Evolutionary conservation across 2,329 filamentous ascomycete genomes (phyloP), one percentile per base, ranked within the genome.

Genomic region (Pseudogymnoascus sp.): DNA sequence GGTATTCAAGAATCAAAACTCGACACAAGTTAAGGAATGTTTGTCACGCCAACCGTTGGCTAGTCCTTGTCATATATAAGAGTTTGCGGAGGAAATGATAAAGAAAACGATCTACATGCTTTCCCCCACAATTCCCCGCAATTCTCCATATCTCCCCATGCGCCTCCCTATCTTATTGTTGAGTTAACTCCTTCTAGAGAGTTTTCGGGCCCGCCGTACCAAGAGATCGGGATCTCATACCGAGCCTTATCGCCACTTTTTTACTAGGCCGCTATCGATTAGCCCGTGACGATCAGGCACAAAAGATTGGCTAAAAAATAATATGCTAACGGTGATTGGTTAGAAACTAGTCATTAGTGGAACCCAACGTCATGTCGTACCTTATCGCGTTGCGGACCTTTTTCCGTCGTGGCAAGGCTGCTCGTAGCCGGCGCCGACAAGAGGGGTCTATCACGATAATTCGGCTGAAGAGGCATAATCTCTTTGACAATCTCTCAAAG

Each of bases 71-170:
- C 43, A 53, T 53, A 53, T 53, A 53, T 53, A 53, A 18, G 25
- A 30, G 43, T 53, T 53, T 53, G 43, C 43, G 43, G 43, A 53
- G 43, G 43, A 53, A 33, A 53, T 53, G 43, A 53, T 53, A 53
- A 30, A 18, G 43, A 53, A 53, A 53, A 12, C 25, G 43, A 33
- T 53, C 43, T 6, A 25, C 43, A 53, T 53, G 43, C 8, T 12
- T 30, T 53, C 25, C 43, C 43, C 43, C 43, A 53, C 43, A 53
- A 53, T 53, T 53, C 43, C 43, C 43, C 43, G 43, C 43, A 53
- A 53, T 15, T 50, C 25, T 53, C 43, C 43, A 53, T 20, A 30
- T 53, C 43, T 53, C 25, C 15, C 43, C 43, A 50, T 50, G 43
- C 43, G 43, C 43, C 22, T 50, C 43, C 43, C 43, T 53, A 53